phyloP scores from a whole-genome alignment of 805 yeast species.

The Teunomyces stri region DNA sequence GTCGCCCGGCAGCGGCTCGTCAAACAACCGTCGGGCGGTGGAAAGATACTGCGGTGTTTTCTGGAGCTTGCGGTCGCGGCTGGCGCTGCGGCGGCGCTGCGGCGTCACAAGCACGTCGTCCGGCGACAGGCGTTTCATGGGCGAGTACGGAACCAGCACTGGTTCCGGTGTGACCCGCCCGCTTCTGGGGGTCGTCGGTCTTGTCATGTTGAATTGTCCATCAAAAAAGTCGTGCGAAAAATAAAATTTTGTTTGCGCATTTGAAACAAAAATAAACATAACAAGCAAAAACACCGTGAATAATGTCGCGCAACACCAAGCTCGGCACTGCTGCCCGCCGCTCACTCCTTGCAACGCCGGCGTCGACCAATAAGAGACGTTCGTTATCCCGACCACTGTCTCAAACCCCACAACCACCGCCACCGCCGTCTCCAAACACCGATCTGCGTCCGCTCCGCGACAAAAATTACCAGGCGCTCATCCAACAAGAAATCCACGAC shows the following conservation, averaged over 20 bases:
- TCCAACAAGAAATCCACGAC: constrained; percentile 66
- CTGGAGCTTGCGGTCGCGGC: constrained; percentile 21
- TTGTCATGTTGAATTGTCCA: background rate
- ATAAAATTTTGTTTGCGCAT: background rate
- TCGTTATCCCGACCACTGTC: constrained; percentile 16
- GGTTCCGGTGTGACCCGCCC: background rate
- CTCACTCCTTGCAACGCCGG: constrained; percentile 34
- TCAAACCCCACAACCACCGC: constrained; percentile 15
- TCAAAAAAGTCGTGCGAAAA: constrained; percentile 1
- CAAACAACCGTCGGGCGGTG: constrained; percentile 36
- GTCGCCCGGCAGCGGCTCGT: constrained; percentile 12
- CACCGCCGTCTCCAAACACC: constrained; percentile 7
- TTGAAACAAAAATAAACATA: background rate
- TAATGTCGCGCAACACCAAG: constrained; percentile 1
- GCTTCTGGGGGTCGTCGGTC: background rate
- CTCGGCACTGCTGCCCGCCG: constrained; percentile 19
- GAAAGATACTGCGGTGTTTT: constrained; percentile 42
- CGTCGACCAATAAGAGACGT: constrained; percentile 25
- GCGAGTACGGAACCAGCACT: background rate
- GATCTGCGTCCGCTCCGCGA: constrained; percentile 84
- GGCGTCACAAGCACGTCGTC: background rate
- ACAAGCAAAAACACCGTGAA: no score
- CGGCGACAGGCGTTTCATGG: background rate
- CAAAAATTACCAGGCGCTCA: constrained; percentile 57
- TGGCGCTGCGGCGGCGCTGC: background rate